Base-by-base conservation (phyloP, 768 basidiomycete species). In the Mycena galopus region DNA sequence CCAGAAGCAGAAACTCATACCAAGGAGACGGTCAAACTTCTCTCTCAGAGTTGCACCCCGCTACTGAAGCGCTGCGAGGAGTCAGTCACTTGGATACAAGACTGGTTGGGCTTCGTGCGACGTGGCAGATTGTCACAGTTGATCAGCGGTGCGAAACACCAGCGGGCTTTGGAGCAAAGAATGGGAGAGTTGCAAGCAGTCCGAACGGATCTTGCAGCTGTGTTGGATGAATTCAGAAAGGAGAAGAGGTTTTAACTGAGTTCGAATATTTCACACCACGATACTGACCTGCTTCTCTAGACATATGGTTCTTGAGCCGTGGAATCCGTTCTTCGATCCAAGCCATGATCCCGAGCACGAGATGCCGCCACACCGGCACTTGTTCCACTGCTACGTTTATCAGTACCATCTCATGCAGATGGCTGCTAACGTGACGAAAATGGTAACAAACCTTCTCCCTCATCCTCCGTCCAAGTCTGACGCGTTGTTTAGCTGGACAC, bases 381-480 rank as follows among this genome's bases (percentile, higher is more conserved):
- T 95, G 10, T 95, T 95, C 75, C 84, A 93, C 67, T 92, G 91
- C 60, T 94, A 91, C 75, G 88, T 93, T 32, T 94, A 93, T 78
- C 92, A 95, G 67, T 88, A 87, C 73, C 88, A 88, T 73, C 77
- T 87, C 33, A 81, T 86, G 27, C 85, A 84, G 61, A 81, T 86
- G 33, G 77, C 84, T 1, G 77, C 65, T 3, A 81, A 84, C 53
- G 68, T 86, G 0, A 67, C 84, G 14, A 84, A 85, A 57, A 86
- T 86, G 85, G 87, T 87, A 63, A 50, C 82, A 16, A n/a, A n/a
- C 11, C 11, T 25, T 75, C 21, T 35, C 44, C 21, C 32, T 25
- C 56, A 16, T 33, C 50, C 23, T 47, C 37, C 6, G 27, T 53
- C 2, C 30, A 53, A 66, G 59, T 42, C 56, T 12, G 59, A 62